Evolutionary conservation across 345 rosid species (phyloP).

Genomic region (Pseudoturritis turrita): DNA sequence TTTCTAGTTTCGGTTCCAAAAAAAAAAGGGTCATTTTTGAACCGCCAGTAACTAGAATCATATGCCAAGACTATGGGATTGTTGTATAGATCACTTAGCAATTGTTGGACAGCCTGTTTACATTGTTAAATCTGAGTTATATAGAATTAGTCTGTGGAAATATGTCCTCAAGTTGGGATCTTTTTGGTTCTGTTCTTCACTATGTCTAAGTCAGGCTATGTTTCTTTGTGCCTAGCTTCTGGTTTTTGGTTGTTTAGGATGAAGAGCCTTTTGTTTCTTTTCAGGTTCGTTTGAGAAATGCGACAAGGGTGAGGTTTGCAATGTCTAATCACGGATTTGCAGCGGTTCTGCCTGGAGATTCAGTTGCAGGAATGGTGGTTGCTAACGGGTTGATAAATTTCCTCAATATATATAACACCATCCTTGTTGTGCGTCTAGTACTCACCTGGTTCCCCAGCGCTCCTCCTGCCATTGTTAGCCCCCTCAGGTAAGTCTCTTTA

Average conservation of each 20-base stretch:
- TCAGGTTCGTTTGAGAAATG: constrained; percentile 48
- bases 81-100: not conserved
- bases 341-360: constrained; percentile 84
- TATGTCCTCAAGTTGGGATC: not conserved
- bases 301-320: constrained; percentile 23
- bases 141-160: not conserved
- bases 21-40: not conserved
- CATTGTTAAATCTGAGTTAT: not conserved
- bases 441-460: constrained; percentile 96
- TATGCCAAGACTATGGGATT: not conserved
- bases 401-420: constrained; percentile 74
- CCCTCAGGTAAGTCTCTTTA: constrained; percentile 59
- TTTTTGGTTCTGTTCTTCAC: not conserved
- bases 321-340: constrained; percentile 67
- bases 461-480: constrained; percentile 91
- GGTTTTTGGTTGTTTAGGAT: not conserved
- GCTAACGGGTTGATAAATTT: constrained; percentile 76
- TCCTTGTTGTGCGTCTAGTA: constrained; percentile 77
- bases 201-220: not conserved
- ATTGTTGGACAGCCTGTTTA: not conserved
- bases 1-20: not conserved
- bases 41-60: not conserved
- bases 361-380: constrained; percentile 83
- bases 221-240: not conserved
- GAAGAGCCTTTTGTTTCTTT: not conserved